Evolutionary conservation across 2,329 filamentous ascomycete species (phyloP).

Genomic region (Penicillium paneum): DNA sequence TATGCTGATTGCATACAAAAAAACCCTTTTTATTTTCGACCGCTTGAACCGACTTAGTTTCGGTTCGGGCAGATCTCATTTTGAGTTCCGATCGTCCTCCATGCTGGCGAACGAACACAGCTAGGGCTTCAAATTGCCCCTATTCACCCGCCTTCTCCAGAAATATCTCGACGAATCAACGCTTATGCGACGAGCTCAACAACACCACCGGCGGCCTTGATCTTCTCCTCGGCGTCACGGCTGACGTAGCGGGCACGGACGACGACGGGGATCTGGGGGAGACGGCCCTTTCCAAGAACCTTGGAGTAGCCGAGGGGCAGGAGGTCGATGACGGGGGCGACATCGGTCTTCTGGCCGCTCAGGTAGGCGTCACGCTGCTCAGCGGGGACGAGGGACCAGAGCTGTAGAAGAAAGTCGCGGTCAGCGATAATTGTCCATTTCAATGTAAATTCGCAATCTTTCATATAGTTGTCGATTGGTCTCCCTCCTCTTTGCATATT

Average conservation of each 20-base stretch:
- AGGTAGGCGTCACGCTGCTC: conserved; percentile 95
- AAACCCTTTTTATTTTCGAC: conserved; percentile 35
- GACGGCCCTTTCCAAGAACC: conserved; percentile 95
- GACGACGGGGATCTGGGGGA: conserved; percentile 89
- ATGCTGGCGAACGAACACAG: conserved; percentile 27
- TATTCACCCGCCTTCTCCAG: conserved; percentile 28
- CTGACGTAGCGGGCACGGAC: conserved; percentile 94
- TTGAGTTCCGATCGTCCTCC: conserved; percentile 29
- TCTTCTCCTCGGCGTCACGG: conserved; percentile 97
- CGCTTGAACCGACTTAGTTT: conserved; percentile 27
- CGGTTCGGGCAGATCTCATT: conserved; percentile 32
- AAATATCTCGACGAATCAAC: conserved; percentile 26
- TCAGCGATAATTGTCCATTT: conserved; percentile 17
- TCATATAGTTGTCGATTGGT: background rate
- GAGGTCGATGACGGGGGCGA: conserved; percentile 96
- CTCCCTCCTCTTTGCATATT: background rate
- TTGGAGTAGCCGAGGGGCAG: conserved; percentile 97
- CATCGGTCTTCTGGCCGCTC: conserved; percentile 74
- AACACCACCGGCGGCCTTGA: conserved; percentile 94
- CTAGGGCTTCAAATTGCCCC: conserved; percentile 28
- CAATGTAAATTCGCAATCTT: background rate
- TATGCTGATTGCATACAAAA: conserved; percentile 38
- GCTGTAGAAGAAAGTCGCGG: conserved; percentile 50
- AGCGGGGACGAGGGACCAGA: conserved; percentile 89
- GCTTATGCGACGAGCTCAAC: conserved; percentile 89